Conservation (phyloP, 2,329 filamentous ascomycete genomes). For the Blastomyces emzantsi region DNA sequence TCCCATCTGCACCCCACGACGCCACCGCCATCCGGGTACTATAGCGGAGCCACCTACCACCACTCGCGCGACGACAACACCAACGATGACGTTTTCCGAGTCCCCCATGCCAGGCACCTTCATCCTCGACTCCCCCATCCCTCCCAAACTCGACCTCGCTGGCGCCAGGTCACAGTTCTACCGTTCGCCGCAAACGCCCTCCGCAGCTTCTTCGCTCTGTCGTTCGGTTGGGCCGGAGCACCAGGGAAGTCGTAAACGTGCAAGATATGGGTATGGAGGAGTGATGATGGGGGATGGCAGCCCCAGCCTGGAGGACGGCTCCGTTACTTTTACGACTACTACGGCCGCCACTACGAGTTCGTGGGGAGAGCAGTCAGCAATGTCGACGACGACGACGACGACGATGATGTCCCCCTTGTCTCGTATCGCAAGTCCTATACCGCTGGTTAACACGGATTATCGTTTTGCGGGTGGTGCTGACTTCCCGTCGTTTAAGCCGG, state of each 20-base stretch:
- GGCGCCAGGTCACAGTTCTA: constrained; percentile 32
- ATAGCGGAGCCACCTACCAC: neutral
- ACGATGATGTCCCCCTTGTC: constrained; percentile 13
- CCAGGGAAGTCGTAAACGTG: constrained; percentile 15
- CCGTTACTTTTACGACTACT: neutral
- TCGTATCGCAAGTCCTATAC: constrained; percentile 27
- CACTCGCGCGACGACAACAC: too few relatives aligned
- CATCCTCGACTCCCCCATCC: constrained; percentile 29
- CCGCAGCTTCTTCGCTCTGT: constrained; percentile 32
- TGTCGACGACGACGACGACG: constrained; percentile 8
- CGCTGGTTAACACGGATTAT: constrained; percentile 34
- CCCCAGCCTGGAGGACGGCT: neutral
- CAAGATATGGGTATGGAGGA: constrained; percentile 13
- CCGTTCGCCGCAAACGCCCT: constrained; percentile 28
- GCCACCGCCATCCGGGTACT: neutral
- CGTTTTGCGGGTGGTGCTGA: constrained; percentile 29
- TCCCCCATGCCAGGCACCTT: constrained; percentile 21
- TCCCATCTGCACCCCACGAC: neutral
- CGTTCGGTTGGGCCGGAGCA: constrained; percentile 24
- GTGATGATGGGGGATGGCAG: neutral
- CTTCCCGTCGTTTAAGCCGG: constrained; percentile 16
- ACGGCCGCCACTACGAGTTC: neutral
- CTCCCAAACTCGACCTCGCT: constrained; percentile 31
- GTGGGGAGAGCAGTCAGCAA: constrained; percentile 8
- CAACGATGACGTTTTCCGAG: constrained; percentile 9